Evolutionary conservation across 768 basidiomycete species (phyloP), one percentile per base, ranked within the genome.

Genomic region (Termitomyces eurrhizus): DNA sequence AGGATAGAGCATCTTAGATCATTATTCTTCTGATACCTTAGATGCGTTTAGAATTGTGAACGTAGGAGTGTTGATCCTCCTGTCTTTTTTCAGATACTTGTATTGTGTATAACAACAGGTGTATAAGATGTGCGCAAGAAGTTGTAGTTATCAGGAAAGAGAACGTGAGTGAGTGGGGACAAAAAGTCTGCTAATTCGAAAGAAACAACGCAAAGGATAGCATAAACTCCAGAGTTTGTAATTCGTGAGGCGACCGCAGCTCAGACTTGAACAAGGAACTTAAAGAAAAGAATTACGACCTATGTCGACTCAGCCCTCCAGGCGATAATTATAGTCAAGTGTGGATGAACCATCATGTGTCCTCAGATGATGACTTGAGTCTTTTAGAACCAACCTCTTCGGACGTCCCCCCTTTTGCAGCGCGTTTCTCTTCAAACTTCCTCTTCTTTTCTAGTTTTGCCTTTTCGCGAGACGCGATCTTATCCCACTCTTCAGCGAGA

Each of bases 401-500:
- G 21, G 21, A 21, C 21, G 21, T 21, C 21, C 21, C 21, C 21
- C 21, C 21, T 21, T 21, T 21, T 21, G 21, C 21, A 21, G 21
- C 21, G 21, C 21, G 21, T 21, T 21, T 21, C 21, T 21, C 21
- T 21, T 71, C 64, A n/a, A 68, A 65, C 58, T 80, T 80, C 61
- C 77, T 73, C 69, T 80, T 79, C 52, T 72, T 75, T 66, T 74
- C 74, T 18, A 68, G 69, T 58, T 69, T 79, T 41, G 71, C 73
- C 63, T 78, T 81, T 66, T 76, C 78, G 53, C 72, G 73, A 50
- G 70, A 73, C 21, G 70, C 75, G 56, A 80, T 72, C 52, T 77
- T 74, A 41, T 87, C 81, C 81, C 86, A 92, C 68, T 94, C 91
- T 65, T 83, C 80, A 68, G 88, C 82, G 8, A 95, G 76, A 69